These are phyloP conservation scores for Pyrenochaeta sp. DNA, from an alignment of 2,329 filamentous ascomycete species.

Conservation along the genomic window DNA sequence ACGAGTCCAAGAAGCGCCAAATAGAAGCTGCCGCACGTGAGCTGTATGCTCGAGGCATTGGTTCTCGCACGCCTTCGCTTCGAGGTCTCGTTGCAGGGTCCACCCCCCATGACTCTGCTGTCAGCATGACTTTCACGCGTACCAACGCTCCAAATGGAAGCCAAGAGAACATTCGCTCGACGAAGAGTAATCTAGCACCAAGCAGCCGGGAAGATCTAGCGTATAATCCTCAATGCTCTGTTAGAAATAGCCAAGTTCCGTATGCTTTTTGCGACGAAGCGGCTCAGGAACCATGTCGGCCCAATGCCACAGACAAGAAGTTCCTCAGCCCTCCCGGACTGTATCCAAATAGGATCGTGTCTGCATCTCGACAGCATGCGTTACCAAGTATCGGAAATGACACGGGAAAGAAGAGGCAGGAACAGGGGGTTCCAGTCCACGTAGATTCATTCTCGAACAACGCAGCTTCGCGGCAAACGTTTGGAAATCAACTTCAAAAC, in stretches of 20 bases:
- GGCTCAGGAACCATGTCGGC: constrained; percentile 19
- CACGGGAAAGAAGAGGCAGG: constrained; percentile 13
- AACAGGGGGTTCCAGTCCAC: constrained; percentile 26
- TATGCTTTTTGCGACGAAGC: constrained; percentile 24
- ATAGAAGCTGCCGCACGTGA: constrained; percentile 16
- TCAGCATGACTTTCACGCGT: constrained; percentile 36
- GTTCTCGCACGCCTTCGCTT: constrained; percentile 33
- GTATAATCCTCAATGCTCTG: constrained; percentile 21
- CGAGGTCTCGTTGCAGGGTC: constrained; percentile 35
- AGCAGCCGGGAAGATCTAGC: constrained; percentile 20
- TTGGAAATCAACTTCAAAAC: constrained; percentile 37
- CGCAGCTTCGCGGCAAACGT: constrained; percentile 25
- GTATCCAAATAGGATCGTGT: constrained; percentile 17
- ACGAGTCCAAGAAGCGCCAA: constrained; percentile 32
- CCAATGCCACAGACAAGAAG: constrained; percentile 19
- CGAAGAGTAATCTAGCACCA: constrained; percentile 12
- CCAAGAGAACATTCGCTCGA: constrained; percentile 38
- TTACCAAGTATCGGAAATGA: constrained; percentile 20
- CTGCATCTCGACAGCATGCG: constrained; percentile 14
- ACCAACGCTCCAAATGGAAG: constrained; percentile 13
- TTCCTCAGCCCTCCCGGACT: constrained; percentile 18
- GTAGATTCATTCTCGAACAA: constrained; percentile 16
- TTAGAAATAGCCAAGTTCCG: constrained; percentile 13
- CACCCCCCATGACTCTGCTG: constrained; percentile 38
- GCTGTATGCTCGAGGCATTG: constrained; percentile 10